Evolutionary conservation across 148 eudicot species (phyloP).

Genomic region (Camellia sinensis): DNA sequence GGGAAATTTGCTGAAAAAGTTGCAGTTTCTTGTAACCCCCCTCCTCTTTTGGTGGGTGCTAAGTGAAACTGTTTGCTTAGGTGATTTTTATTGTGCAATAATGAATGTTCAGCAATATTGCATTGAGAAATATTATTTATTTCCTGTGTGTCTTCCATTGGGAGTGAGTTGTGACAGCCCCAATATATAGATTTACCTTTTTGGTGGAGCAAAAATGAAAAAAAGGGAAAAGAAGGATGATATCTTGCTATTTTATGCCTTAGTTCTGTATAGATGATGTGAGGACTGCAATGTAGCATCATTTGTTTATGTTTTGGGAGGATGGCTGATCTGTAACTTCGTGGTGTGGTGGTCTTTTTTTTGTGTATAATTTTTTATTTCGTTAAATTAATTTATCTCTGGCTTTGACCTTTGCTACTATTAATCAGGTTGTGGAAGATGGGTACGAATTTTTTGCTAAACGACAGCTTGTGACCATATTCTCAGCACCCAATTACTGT

Average conservation of each 20-base stretch:
- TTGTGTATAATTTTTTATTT: neutral
- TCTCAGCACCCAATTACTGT: slow-evolving; percentile 80
- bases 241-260: too few relatives aligned
- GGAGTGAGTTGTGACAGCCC: neutral
- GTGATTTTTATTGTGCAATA: neutral
- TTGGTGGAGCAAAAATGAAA: neutral
- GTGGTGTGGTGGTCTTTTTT: neutral
- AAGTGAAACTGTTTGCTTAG: neutral
- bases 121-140: neutral
- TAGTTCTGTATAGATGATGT: neutral
- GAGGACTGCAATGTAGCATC: neutral
- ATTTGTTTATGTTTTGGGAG: neutral
- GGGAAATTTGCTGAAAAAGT: too few relatives aligned
- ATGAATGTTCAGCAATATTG: neutral
- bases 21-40: neutral
- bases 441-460: slow-evolving; percentile 75
- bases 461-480: slow-evolving; percentile 70
- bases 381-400: neutral
- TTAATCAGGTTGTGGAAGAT: slow-evolving; percentile 70
- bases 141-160: neutral
- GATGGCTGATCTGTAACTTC: neutral
- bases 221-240: neutral
- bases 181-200: neutral
- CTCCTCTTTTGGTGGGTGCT: neutral
- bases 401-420: neutral